Evolutionary conservation across 208 protist genomes (phyloP), one percentile per base, ranked within the genome.

Genomic region (Leishmania aethiopica): DNA sequence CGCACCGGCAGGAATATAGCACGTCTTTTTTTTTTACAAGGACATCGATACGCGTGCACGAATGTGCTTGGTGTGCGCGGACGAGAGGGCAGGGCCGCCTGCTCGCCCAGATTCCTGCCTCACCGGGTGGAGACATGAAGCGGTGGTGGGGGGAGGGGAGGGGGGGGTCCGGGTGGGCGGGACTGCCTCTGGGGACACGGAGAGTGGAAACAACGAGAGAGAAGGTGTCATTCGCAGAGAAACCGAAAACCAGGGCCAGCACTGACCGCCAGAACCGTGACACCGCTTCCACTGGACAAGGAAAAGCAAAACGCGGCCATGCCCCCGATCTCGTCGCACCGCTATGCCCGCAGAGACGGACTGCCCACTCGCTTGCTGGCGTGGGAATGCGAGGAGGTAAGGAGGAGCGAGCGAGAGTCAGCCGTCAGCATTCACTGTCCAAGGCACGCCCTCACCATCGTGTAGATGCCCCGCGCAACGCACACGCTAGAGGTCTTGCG

Each of bases 181-280:
- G 11, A 32, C 59, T 64, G 3, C n/a, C 59, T 32, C 59, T 11
- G 59, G 59, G 6, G 59, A 64, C 6, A 35, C 28, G 72, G 37
- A 22, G 72, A 76, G 6, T 53, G 28, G n/a, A 32, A 76, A 51
- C 25, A 55, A 76, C 37, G 49, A 76, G 32, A 22, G 72, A 76
- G 72, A 76, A 76, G 72, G 8, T 32, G 49, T 13, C 40, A 32
- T 64, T 35, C 59, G 25, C 59, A 64, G 59, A 64, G 28, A 32
- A 64, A 28, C 25, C 2, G 28, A 32, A 64, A 64, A 15, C 59
- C n/a, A 10, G 7, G 3, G 11, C 28, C n/a, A 49, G 72, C 28
- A 17, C 40, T 55, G 40, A 40, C 72, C 37, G 47, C 3, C 15
- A 22, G 28, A 32, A 32, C 7, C 25, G n/a, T 15, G 59, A 64